phyloP scores from a whole-genome alignment of 345 rosid species.

The Salix brachista region DNA sequence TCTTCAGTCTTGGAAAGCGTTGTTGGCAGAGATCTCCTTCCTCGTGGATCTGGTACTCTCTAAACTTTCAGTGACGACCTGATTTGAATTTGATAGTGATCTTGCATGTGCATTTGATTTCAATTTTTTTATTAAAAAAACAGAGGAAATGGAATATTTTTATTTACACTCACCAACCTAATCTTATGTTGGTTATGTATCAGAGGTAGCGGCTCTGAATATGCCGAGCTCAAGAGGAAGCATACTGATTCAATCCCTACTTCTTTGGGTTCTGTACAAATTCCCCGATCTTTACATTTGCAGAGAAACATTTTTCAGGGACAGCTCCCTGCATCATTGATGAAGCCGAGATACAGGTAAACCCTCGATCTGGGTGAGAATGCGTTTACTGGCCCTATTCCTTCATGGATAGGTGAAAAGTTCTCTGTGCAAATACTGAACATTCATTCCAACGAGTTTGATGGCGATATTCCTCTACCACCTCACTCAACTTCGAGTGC shows the following conservation, averaged over 20 bases:
- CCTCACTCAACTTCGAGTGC: neutral
- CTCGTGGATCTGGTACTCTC: constrained; percentile 92
- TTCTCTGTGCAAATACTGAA: neutral
- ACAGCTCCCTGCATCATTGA: neutral
- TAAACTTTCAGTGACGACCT: neutral
- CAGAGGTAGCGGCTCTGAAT: constrained; percentile 75
- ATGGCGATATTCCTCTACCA: neutral
- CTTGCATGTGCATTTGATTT: constrained; percentile 4
- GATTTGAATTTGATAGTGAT: neutral
- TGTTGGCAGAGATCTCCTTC: constrained; percentile 94
- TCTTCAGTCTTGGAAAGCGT: constrained; percentile 96
- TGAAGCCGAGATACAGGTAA: neutral
- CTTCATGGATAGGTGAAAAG: neutral
- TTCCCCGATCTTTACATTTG: neutral
- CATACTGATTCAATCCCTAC: constrained; percentile 47
- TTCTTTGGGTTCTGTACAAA: neutral
- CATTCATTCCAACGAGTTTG: neutral
- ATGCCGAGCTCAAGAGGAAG: constrained; percentile 88
- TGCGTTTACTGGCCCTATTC: constrained; percentile 1
- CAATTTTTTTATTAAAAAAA: neutral
- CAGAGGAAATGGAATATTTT: neutral
- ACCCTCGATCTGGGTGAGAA: constrained; percentile 1
- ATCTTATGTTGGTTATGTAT: neutral
- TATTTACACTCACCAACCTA: neutral
- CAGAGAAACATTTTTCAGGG: neutral